A percentile compares a stretch with the other conserved stretches of the same genome.
Evolutionary conservation across 306 rosid species (phyloP).

Genomic region (Lathyrus oleraceus): DNA sequence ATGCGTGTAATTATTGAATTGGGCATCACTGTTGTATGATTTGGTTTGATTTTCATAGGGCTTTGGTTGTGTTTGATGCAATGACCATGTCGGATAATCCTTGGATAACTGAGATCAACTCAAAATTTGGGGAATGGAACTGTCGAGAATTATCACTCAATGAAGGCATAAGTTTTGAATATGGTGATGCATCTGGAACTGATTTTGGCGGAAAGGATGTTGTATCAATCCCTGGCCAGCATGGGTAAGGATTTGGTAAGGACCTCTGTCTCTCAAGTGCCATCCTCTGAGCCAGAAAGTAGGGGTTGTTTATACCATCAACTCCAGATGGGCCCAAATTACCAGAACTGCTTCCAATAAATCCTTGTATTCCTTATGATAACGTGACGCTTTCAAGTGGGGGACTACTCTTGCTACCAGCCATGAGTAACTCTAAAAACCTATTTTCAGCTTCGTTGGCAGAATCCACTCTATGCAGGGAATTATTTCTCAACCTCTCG

Average conservation of each 20-base stretch:
- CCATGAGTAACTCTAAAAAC: constrained; percentile 93
- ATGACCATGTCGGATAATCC: constrained; percentile 65
- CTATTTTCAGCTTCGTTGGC: constrained; percentile 83
- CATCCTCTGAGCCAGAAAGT: constrained; percentile 73
- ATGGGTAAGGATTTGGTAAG: constrained; percentile 60
- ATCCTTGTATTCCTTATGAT: constrained; percentile 76
- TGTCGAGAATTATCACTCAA: no score
- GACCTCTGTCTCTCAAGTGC: constrained; percentile 77
- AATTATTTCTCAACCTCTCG: constrained; percentile 61
- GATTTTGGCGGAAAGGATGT: constrained; percentile 52
- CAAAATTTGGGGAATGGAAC: constrained; percentile 63
- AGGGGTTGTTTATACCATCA: constrained; percentile 54
- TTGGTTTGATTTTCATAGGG: no score
- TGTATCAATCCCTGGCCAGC: constrained; percentile 78
- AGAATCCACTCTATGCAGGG: constrained; percentile 61
- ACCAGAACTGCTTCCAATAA: constrained; percentile 55
- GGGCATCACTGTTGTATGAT: no score
- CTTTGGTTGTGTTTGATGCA: no score
- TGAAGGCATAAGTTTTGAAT: no score
- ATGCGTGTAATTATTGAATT: no score
- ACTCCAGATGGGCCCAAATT: constrained; percentile 53
- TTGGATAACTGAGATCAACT: constrained; percentile 64
- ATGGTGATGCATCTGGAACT: no score
- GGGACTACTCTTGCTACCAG: constrained; percentile 59
- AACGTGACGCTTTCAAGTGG: constrained; percentile 57